phyloP scores from a whole-genome alignment of 1,284 basidiomycete genomes.

The Pseudozyma sp. region DNA sequence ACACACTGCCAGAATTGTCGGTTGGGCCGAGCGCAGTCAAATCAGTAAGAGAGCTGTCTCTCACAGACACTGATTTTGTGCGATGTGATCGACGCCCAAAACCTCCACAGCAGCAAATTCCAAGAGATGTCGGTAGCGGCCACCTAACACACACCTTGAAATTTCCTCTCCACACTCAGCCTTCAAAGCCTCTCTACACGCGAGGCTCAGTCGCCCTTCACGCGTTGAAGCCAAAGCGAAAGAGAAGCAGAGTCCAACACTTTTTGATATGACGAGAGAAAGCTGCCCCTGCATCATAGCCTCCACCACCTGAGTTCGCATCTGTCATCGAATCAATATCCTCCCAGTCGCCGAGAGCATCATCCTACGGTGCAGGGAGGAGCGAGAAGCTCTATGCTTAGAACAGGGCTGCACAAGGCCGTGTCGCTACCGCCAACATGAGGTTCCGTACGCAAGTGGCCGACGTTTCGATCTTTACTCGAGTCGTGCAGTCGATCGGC shows the following conservation, averaged over 20 bases:
- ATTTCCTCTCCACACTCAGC: conserved; percentile 6
- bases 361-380: too few species aligned
- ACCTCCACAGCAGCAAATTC: conserved; percentile 24
- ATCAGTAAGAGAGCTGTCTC: not conserved
- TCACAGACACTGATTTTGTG: conserved; percentile 15
- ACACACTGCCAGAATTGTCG: conserved; percentile 11
- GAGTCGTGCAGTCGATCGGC: conserved; percentile 63
- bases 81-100: conserved; percentile 38
- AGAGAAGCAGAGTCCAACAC: conserved; percentile 16
- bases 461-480: conserved; percentile 57
- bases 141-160: conserved; percentile 12
- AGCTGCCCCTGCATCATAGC: not conserved
- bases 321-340: too few species aligned
- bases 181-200: not conserved
- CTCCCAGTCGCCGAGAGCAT: not conserved
- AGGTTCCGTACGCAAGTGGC: conserved; percentile 63
- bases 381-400: not conserved
- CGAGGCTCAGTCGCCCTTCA: conserved; percentile 8
- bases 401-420: conserved; percentile 2
- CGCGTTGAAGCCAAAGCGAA: conserved; percentile 1
- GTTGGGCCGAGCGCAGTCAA: conserved; percentile 19
- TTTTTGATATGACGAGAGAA: not conserved
- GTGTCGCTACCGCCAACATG: conserved; percentile 40
- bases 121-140: not conserved
- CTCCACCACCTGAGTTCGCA: not conserved